Evolutionary conservation across 768 basidiomycete genomes (phyloP).

Genomic region (Tylopilus intermedius): DNA sequence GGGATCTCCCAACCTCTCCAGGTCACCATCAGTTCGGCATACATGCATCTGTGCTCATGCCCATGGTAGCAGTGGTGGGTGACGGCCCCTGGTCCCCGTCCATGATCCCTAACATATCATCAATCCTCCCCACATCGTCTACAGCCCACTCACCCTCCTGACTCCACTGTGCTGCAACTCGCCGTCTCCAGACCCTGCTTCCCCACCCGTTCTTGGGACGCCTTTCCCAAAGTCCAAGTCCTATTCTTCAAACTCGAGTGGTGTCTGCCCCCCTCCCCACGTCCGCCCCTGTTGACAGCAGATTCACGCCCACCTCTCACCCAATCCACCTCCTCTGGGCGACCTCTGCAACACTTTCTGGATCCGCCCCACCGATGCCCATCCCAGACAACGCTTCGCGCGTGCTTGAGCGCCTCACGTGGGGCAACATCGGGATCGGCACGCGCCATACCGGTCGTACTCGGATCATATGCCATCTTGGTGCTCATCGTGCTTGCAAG

Average conservation of each 20-base stretch:
- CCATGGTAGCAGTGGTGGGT: background rate
- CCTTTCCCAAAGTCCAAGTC: slow-evolving; percentile 53
- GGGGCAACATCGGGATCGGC: slow-evolving; percentile 73
- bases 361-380: slow-evolving; percentile 24
- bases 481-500: slow-evolving; percentile 68
- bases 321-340: slow-evolving; percentile 47
- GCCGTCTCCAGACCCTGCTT: slow-evolving; percentile 2
- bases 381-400: slow-evolving; percentile 17
- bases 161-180: slow-evolving; percentile 24
- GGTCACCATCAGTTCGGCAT: background rate
- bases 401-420: slow-evolving; percentile 35
- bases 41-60: background rate
- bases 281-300: background rate
- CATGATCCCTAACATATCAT: slow-evolving; percentile 31
- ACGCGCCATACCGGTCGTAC: slow-evolving; percentile 33
- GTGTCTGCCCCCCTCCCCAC: slow-evolving; percentile 20
- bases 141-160: slow-evolving; percentile 29
- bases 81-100: slow-evolving; percentile 30
- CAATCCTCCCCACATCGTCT: slow-evolving; percentile 31
- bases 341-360: slow-evolving; percentile 51
- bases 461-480: slow-evolving; percentile 47
- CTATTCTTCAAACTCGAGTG: slow-evolving; percentile 60
- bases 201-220: background rate
- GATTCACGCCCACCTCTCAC: slow-evolving; percentile 9
- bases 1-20: background rate